Evolutionary conservation across 2,329 filamentous ascomycete species (phyloP).

Genomic region (Calonectria leucothoes): DNA sequence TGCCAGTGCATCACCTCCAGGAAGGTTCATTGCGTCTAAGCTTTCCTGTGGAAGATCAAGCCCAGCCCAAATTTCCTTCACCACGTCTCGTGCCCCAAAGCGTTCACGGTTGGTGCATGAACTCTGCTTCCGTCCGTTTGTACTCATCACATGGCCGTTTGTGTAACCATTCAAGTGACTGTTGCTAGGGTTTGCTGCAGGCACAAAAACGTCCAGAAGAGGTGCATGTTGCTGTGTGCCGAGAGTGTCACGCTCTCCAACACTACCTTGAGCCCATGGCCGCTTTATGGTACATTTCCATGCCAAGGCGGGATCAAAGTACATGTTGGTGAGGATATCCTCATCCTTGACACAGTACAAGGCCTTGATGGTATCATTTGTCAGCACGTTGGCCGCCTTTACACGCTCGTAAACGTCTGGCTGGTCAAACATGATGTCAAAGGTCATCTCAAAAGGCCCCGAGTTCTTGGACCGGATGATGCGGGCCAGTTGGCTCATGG

Average conservation of each 20-base stretch:
- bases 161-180: background rate
- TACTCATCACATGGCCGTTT: background rate
- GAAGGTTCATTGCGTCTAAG: background rate
- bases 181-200: background rate
- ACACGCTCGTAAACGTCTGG: slow-evolving; percentile 48
- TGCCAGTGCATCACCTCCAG: background rate
- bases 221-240: slow-evolving; percentile 53
- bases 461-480: slow-evolving; percentile 62
- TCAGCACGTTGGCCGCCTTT: slow-evolving; percentile 50
- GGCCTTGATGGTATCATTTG: slow-evolving; percentile 45
- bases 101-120: background rate
- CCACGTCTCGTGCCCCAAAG: background rate
- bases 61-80: background rate
- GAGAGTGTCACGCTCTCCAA: slow-evolving; percentile 51
- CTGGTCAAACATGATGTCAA: slow-evolving; percentile 61
- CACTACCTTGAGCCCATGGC: slow-evolving; percentile 48
- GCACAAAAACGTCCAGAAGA: slow-evolving; percentile 42
- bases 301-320: slow-evolving; percentile 56
- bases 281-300: slow-evolving; percentile 58
- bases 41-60: background rate
- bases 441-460: slow-evolving; percentile 62
- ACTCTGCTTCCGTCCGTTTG: no score
- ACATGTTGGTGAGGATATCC: slow-evolving; percentile 48
- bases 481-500: slow-evolving; percentile 44
- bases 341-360: slow-evolving; percentile 44